Conservation (phyloP, 306 rosid genomes). For the Quercus parvula region DNA sequence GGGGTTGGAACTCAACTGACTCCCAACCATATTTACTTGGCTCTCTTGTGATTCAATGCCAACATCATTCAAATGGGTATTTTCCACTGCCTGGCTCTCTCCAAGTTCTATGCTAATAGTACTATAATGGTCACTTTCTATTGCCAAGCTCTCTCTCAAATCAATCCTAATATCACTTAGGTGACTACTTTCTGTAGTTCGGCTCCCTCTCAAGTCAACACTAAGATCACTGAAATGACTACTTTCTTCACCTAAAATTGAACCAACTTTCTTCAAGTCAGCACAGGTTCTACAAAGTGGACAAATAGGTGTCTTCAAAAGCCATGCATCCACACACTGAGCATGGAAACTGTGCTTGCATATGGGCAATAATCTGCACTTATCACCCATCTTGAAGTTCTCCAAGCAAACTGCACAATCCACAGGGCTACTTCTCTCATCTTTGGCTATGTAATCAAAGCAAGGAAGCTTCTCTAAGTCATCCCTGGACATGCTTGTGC, state of each 20-base stretch:
- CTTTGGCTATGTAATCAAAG: slow-evolving; percentile 43
- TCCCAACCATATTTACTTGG: not conserved
- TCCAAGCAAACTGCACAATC: slow-evolving; percentile 76
- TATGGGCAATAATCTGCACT: slow-evolving; percentile 53
- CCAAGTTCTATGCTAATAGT: slow-evolving; percentile 7
- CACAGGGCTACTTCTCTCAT: slow-evolving; percentile 32
- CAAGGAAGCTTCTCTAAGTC: slow-evolving; percentile 67
- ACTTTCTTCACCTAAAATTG: slow-evolving; percentile 7
- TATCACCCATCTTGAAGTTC: slow-evolving; percentile 48
- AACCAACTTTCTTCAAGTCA: slow-evolving; percentile 11
- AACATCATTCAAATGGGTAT: not conserved
- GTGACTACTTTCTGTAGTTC: not conserved
- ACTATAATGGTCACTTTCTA: slow-evolving; percentile 12
- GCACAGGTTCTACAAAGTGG: slow-evolving; percentile 52
- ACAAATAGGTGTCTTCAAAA: slow-evolving; percentile 46
- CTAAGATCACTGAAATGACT: slow-evolving; percentile 14
- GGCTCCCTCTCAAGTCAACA: slow-evolving; percentile 18
- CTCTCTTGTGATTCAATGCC: slow-evolving; percentile 20
- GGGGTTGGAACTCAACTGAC: not conserved
- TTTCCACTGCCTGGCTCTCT: slow-evolving; percentile 15
- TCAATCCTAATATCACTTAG: not conserved
- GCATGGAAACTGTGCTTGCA: slow-evolving; percentile 67
- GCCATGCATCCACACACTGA: slow-evolving; percentile 63
- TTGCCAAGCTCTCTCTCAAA: slow-evolving; percentile 14
- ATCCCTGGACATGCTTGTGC: slow-evolving; percentile 35